Evolutionary conservation across 352 stramenopile species (phyloP).

Genomic region (Globisporangium cystogenes): DNA sequence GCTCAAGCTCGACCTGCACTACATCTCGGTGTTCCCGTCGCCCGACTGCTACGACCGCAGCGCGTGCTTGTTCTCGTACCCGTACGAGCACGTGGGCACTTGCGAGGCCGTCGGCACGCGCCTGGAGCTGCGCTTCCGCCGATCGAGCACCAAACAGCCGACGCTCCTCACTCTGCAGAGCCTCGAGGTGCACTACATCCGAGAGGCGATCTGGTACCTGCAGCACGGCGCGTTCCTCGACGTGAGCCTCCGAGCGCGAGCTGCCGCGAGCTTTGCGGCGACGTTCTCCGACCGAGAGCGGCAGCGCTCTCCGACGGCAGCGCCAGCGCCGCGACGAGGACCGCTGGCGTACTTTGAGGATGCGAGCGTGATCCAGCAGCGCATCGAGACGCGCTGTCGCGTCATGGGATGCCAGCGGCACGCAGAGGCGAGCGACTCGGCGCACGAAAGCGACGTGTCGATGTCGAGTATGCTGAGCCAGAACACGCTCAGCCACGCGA

Average conservation of each 20-base stretch:
- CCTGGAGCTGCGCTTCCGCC: constrained; percentile 49
- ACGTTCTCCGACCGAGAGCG: constrained; percentile 1
- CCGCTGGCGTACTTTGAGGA: constrained; percentile 35
- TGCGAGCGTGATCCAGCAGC: constrained; percentile 27
- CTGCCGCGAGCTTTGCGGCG: constrained; percentile 6
- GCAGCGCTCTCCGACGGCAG: not conserved
- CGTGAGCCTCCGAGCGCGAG: constrained; percentile 21
- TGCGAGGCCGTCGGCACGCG: constrained; percentile 37
- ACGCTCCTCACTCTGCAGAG: constrained; percentile 53
- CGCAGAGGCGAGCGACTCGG: constrained; percentile 10
- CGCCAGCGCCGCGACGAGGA: constrained; percentile 11
- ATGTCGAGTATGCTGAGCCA: constrained; percentile 17
- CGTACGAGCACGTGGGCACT: constrained; percentile 45
- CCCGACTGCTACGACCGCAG: constrained; percentile 51
- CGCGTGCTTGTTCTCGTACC: constrained; percentile 65
- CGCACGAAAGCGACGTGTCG: constrained; percentile 16
- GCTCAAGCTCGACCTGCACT: constrained; percentile 40
- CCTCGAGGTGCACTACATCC: constrained; percentile 48
- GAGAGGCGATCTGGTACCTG: constrained; percentile 62
- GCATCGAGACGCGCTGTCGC: constrained; percentile 37
- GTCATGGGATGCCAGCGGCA: constrained; percentile 39
- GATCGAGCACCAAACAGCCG: constrained; percentile 48
- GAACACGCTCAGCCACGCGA: constrained; percentile 6
- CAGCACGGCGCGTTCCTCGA: constrained; percentile 43
- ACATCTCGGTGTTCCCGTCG: constrained; percentile 52